Conservation (phyloP, 2,329 filamentous ascomycete species). For the Penicillium sp. region DNA sequence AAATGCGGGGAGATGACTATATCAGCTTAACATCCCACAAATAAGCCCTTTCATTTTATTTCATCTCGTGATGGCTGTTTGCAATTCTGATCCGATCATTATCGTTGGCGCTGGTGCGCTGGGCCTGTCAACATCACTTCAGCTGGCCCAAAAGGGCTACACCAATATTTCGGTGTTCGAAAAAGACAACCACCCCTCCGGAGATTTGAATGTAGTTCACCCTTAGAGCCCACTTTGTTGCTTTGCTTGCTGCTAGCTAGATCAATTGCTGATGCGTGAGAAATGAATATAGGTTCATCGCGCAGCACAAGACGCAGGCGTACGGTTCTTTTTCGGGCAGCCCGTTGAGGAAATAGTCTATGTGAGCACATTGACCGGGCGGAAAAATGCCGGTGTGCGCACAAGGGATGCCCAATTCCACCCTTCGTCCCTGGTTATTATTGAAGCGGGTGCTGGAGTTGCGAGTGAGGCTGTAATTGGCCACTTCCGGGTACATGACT, state of each 20-base stretch:
- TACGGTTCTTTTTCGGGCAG: slow-evolving; percentile 2
- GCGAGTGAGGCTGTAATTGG: neutral
- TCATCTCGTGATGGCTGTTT: slow-evolving; percentile 19
- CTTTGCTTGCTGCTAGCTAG: neutral
- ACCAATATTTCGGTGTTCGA: slow-evolving; percentile 6
- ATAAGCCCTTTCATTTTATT: neutral
- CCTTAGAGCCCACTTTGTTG: neutral
- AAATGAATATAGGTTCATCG: slow-evolving; percentile 1
- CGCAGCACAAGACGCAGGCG: slow-evolving; percentile 7
- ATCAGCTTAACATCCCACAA: slow-evolving; percentile 7
- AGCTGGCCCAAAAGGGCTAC: slow-evolving; percentile 7
- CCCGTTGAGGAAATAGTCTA: slow-evolving; percentile 6
- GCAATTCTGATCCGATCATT: slow-evolving; percentile 7
- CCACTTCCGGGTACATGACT: neutral
- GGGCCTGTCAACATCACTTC: slow-evolving; percentile 10
- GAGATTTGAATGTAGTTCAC: slow-evolving; percentile 4
- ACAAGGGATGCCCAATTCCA: slow-evolving; percentile 6
- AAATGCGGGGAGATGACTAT: slow-evolving; percentile 13
- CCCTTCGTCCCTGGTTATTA: slow-evolving; percentile 5
- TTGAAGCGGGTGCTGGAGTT: neutral
- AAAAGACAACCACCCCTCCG: neutral
- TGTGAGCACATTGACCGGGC: slow-evolving; percentile 7
- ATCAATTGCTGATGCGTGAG: neutral
- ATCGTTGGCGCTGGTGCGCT: slow-evolving; percentile 12
- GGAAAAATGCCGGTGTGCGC: slow-evolving; percentile 6